phyloP scores from a whole-genome alignment of 495 filamentous ascomycete species.

The Penicillium egyptiacum region DNA sequence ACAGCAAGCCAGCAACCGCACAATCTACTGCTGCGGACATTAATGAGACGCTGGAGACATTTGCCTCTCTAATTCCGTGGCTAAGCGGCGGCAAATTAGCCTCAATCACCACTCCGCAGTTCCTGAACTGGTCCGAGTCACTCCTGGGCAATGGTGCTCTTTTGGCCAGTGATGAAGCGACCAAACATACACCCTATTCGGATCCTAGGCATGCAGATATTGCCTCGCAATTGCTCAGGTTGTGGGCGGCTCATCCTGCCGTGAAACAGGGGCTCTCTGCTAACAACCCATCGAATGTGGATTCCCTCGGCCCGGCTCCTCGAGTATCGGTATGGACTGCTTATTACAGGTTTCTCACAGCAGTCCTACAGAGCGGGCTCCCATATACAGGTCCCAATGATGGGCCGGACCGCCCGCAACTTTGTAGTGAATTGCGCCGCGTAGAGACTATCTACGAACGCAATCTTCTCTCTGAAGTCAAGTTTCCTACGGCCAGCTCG shows the following conservation, averaged over 20 bases:
- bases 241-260: constrained; percentile 44
- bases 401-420: constrained; percentile 57
- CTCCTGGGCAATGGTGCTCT: constrained; percentile 71
- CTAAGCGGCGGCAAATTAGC: constrained; percentile 43
- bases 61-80: constrained; percentile 60
- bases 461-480: constrained; percentile 68
- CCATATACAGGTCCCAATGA: constrained; percentile 33
- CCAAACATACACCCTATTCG: constrained; percentile 33
- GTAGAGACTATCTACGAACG: constrained; percentile 73
- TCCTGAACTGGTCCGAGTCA: constrained; percentile 74
- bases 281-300: constrained; percentile 27
- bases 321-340: constrained; percentile 63
- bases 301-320: constrained; percentile 21
- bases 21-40: constrained; percentile 55
- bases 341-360: constrained; percentile 75
- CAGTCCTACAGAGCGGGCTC: constrained; percentile 45
- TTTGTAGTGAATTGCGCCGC: constrained; percentile 68
- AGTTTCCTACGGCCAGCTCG: constrained; percentile 81
- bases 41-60: constrained; percentile 61
- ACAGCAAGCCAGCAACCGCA: constrained; percentile 49
- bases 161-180: constrained; percentile 56
- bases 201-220: constrained; percentile 33
- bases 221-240: constrained; percentile 40
- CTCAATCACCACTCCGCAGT: constrained; percentile 45
- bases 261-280: constrained; percentile 50